Percentiles rank a stretch among this genome's conserved stretches.
These are phyloP conservation scores for Pisolithus tinctorius DNA, from an alignment of 768 basidiomycete genomes.

Conservation along the genomic window DNA sequence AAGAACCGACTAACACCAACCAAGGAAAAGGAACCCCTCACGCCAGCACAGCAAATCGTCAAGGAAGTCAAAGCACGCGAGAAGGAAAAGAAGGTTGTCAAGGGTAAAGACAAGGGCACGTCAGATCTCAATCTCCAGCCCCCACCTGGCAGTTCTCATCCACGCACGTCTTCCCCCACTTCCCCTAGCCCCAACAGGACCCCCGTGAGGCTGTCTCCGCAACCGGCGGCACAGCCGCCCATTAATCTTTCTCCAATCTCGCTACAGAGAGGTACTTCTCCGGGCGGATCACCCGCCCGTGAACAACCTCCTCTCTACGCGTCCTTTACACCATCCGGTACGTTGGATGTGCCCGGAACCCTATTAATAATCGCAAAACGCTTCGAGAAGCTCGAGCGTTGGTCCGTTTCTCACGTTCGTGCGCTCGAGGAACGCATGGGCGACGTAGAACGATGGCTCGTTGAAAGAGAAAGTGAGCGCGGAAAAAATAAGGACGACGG, in stretches of 20 bases:
- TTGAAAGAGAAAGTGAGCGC: slow-evolving; percentile 70
- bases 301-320: slow-evolving; percentile 71
- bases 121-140: slow-evolving; percentile 49
- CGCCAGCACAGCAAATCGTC: slow-evolving; percentile 80
- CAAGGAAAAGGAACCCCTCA: slow-evolving; percentile 67
- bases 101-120: slow-evolving; percentile 42
- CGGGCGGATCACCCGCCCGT: slow-evolving; percentile 27
- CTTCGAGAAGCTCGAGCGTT: slow-evolving; percentile 85
- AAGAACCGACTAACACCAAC: slow-evolving; percentile 75
- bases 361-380: slow-evolving; percentile 65
- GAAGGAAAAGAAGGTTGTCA: slow-evolving; percentile 40
- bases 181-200: slow-evolving; percentile 52
- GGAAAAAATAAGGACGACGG: slow-evolving; percentile 36
- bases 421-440: slow-evolving; percentile 89
- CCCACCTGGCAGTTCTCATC: slow-evolving; percentile 40
- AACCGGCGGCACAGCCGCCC: slow-evolving; percentile 34
- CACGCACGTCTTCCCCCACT: slow-evolving; percentile 47
- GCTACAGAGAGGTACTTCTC: slow-evolving; percentile 42
- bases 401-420: slow-evolving; percentile 84
- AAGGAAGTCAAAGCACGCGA: slow-evolving; percentile 64
- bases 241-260: slow-evolving; percentile 59
- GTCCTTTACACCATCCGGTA: slow-evolving; percentile 63
- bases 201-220: slow-evolving; percentile 24
- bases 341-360: slow-evolving; percentile 68
- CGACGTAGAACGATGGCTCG: slow-evolving; percentile 86